phyloP scores from a whole-genome alignment of 352 stramenopile genomes.

The Globisporangium yorkense region DNA sequence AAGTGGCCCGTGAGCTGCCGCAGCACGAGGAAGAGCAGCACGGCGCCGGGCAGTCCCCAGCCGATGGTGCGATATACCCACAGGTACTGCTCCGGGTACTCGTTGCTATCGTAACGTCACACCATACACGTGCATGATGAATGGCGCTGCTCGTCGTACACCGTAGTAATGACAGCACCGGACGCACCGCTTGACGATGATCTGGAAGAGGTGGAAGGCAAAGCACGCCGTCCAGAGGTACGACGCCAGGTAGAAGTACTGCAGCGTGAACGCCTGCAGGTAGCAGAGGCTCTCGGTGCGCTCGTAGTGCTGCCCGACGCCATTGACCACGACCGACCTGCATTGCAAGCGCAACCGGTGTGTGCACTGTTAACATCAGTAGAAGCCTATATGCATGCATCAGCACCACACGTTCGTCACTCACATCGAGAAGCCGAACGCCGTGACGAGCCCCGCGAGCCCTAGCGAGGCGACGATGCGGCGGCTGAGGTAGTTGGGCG shows the following conservation, averaged over 20 bases:
- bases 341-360: background rate
- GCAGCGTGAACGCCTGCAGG: conserved; percentile 54
- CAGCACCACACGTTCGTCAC: background rate
- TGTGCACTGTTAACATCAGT: background rate
- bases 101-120: conserved; percentile 29
- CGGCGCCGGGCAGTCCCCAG: conserved; percentile 59
- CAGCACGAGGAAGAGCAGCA: conserved; percentile 49
- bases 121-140: background rate
- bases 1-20: conserved; percentile 66
- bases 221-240: conserved; percentile 85
- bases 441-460: conserved; percentile 48
- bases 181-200: conserved; percentile 65
- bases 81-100: conserved; percentile 67
- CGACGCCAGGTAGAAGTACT: conserved; percentile 80
- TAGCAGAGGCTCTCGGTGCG: conserved; percentile 53
- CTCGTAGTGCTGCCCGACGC: conserved; percentile 32
- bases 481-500: conserved; percentile 62
- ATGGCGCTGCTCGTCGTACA: too few species aligned
- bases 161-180: background rate
- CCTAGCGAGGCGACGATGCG: conserved; percentile 70
- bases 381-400: too few species aligned
- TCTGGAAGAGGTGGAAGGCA: conserved; percentile 83
- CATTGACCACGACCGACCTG: conserved; percentile 60
- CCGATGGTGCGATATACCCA: conserved; percentile 50
- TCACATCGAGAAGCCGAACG: conserved; percentile 59